phyloP scores from a whole-genome alignment of 306 rosid genomes.

The Glycyrrhiza uralensis region DNA sequence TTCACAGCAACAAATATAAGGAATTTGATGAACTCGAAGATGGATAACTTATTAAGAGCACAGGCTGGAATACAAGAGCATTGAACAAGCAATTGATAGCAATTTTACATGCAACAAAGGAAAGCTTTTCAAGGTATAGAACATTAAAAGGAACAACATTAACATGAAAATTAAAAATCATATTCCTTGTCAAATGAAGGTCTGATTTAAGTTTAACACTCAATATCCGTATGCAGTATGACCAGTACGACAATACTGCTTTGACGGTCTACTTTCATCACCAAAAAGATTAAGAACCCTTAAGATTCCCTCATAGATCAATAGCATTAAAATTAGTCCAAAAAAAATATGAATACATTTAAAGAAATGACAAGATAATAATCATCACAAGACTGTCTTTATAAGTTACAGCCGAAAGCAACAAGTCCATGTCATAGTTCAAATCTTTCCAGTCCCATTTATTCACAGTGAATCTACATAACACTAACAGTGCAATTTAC shows the following conservation, averaged over 20 bases:
- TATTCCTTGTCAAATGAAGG: not conserved
- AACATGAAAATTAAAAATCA: not conserved
- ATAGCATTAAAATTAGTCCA: not conserved
- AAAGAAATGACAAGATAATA: not conserved
- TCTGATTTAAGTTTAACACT: not conserved
- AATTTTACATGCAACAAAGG: slow-evolving; percentile 11
- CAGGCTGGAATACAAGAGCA: not conserved
- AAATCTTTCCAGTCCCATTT: not conserved
- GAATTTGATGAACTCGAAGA: not conserved
- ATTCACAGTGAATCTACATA: not conserved
- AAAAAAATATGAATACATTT: not conserved
- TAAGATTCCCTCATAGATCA: slow-evolving; percentile 4
- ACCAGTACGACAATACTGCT: not conserved
- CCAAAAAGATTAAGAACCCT: not conserved
- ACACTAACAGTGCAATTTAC: not conserved
- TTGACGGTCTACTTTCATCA: not conserved
- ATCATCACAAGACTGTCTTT: not conserved
- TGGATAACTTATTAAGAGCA: not conserved
- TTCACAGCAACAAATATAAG: not conserved
- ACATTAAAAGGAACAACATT: not conserved
- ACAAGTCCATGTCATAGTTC: not conserved
- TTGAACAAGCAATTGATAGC: not conserved
- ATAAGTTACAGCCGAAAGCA: slow-evolving; percentile 11
- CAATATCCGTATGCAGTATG: not conserved
- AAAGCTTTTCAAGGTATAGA: not conserved